Evolutionary conservation across 768 basidiomycete species (phyloP).

Genomic region (Boletus tomentosulus): DNA sequence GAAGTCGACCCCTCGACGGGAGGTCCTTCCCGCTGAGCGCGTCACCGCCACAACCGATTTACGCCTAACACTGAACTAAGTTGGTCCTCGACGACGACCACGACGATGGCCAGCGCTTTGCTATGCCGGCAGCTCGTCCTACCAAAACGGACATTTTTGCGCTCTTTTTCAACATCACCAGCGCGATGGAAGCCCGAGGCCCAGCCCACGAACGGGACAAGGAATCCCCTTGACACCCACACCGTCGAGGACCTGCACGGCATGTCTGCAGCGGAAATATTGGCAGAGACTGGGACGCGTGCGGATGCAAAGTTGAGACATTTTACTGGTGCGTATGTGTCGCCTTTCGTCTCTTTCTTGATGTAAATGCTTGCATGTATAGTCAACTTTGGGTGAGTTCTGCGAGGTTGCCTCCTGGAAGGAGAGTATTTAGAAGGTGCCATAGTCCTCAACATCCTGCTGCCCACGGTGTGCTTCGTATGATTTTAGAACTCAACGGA

Average conservation of each 20-base stretch:
- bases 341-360: not conserved
- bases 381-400: constrained; percentile 88
- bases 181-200: constrained; percentile 20
- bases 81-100: constrained; percentile 25
- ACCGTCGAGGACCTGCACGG: constrained; percentile 83
- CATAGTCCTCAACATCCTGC: constrained; percentile 88
- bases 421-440: not conserved
- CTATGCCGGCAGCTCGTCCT: constrained; percentile 54
- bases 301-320: constrained; percentile 84
- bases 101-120: constrained; percentile 61
- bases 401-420: not conserved
- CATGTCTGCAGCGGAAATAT: constrained; percentile 72
- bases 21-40: constrained; percentile 8
- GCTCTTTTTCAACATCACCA: constrained; percentile 24
- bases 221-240: constrained; percentile 60
- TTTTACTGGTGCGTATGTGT: constrained; percentile 71
- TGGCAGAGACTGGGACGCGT: constrained; percentile 66
- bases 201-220: constrained; percentile 31
- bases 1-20: constrained; percentile 22
- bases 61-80: constrained; percentile 8
- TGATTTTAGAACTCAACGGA: constrained; percentile 97
- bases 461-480: constrained; percentile 94
- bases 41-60: constrained; percentile 28
- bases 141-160: constrained; percentile 27
- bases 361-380: constrained; percentile 8